These are phyloP conservation scores for Vigna mungo DNA, from an alignment of 306 rosid genomes.

Conservation along the genomic window DNA sequence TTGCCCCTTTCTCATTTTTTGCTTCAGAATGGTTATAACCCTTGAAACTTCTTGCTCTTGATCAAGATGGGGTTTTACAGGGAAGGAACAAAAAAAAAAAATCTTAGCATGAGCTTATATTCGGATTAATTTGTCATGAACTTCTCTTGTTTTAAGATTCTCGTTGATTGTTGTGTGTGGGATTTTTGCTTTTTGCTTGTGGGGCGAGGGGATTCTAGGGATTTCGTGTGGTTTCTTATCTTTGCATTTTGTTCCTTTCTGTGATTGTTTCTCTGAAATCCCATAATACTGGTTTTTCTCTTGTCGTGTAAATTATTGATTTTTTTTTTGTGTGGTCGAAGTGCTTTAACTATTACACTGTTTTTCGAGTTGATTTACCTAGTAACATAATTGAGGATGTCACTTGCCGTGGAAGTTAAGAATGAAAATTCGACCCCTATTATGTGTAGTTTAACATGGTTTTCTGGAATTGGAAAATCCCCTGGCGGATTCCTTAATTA, in stretches of 20 bases:
- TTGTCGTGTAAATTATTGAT: slow-evolving; percentile 22
- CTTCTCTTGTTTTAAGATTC: background rate
- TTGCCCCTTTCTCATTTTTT: slow-evolving; percentile 21
- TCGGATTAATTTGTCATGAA: slow-evolving; percentile 32
- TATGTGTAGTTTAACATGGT: slow-evolving; percentile 6
- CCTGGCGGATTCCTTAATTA: slow-evolving; percentile 15
- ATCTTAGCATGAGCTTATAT: slow-evolving; percentile 33
- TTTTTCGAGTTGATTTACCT: slow-evolving; percentile 32
- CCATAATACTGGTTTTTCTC: background rate
- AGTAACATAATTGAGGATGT: slow-evolving; percentile 6
- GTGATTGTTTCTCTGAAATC: slow-evolving; percentile 29
- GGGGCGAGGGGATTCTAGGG: slow-evolving; percentile 39
- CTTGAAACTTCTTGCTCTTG: slow-evolving; percentile 38
- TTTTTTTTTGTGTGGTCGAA: slow-evolving; percentile 40
- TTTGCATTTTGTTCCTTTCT: slow-evolving; percentile 12
- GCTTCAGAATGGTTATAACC: slow-evolving; percentile 5
- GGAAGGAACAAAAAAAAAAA: background rate
- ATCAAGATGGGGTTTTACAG: slow-evolving; percentile 44
- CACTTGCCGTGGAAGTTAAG: slow-evolving; percentile 30
- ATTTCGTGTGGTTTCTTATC: slow-evolving; percentile 36
- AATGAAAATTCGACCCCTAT: slow-evolving; percentile 5
- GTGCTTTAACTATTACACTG: background rate
- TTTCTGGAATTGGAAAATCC: slow-evolving; percentile 35
- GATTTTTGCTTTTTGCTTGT: slow-evolving; percentile 29
- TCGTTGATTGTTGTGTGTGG: slow-evolving; percentile 2